Evolutionary conservation across 2,329 filamentous ascomycete species (phyloP).

Genomic region (Lizonia empirigonia): DNA sequence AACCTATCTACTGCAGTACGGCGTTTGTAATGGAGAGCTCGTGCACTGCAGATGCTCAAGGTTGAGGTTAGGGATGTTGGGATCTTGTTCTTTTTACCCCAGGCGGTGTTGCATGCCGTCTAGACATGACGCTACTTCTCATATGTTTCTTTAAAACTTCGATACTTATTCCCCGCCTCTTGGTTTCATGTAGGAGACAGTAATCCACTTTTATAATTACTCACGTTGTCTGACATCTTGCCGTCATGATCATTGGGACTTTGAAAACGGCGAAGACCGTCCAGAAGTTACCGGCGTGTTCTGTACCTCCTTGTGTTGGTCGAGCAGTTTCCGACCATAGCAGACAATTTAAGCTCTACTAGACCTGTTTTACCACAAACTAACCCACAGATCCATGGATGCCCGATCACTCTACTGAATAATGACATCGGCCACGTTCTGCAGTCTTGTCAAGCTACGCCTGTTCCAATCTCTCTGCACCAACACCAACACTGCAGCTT

Average conservation of each 20-base stretch:
- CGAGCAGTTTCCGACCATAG: not conserved
- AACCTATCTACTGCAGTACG: conserved; percentile 38
- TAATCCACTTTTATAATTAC: conserved; percentile 49
- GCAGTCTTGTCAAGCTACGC: not conserved
- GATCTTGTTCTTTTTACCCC: conserved; percentile 39
- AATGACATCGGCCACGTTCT: conserved; percentile 2
- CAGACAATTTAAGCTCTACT: not conserved
- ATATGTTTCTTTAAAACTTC: conserved; percentile 50
- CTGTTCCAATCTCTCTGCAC: not conserved
- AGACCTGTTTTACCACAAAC: not conserved
- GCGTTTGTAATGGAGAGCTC: conserved; percentile 43
- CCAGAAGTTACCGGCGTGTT: not conserved
- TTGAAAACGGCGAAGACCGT: no score
- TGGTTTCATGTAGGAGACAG: conserved; percentile 48
- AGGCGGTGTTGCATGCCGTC: conserved; percentile 36
- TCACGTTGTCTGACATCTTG: conserved; percentile 27
- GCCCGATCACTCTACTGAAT: not conserved
- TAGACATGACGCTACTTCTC: conserved; percentile 45
- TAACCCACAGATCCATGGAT: not conserved
- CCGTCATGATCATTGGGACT: no score
- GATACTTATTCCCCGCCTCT: conserved; percentile 49
- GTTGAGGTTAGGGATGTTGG: conserved; percentile 30
- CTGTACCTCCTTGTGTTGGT: not conserved
- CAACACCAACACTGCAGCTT: not conserved
- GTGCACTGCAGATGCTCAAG: conserved; percentile 35